A percentile compares a stretch with the other conserved stretches of the same genome.
phyloP scores from a whole-genome alignment of 2,329 filamentous ascomycete species.

The Rosellinia necatrix region DNA sequence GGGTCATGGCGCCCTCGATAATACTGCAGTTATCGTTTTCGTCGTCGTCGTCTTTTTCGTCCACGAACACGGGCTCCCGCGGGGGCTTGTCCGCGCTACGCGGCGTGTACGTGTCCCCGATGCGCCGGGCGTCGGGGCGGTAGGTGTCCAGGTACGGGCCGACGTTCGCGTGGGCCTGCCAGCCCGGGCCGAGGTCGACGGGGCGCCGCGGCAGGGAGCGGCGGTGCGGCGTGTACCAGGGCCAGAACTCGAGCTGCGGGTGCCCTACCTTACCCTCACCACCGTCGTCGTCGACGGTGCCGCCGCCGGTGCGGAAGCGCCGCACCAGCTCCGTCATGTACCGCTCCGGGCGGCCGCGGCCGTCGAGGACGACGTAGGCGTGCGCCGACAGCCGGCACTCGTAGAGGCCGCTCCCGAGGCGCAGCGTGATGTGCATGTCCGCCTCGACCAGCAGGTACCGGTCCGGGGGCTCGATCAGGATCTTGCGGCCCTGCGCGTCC shows the following conservation, averaged over 20 bases:
- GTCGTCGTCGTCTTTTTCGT: not conserved
- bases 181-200: conserved; percentile 11
- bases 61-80: not conserved
- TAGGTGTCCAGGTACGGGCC: conserved; percentile 27
- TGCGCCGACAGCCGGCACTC: conserved; percentile 14
- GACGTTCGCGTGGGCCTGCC: conserved; percentile 24
- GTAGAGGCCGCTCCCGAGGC: conserved; percentile 20
- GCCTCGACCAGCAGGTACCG: not conserved
- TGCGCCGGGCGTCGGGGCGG: conserved; percentile 5
- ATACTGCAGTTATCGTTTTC: not conserved
- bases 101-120: conserved; percentile 7
- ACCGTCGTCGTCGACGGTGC: too few species aligned
- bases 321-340: conserved; percentile 14
- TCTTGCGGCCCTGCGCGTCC: not conserved
- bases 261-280: too few species aligned
- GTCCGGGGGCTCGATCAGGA: not conserved
- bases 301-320: not conserved
- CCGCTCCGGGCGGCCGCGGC: conserved; percentile 5
- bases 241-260: conserved; percentile 21
- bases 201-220: conserved; percentile 1
- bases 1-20: not conserved
- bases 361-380: conserved; percentile 18
- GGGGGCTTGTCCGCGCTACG: not conserved
- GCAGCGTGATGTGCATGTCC: conserved; percentile 26
- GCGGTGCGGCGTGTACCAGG: not conserved